A percentile compares a stretch with the other conserved stretches of the same genome.
Evolutionary conservation across 495 filamentous ascomycete species (phyloP).

Genomic region (Podospora pseudoanserina): DNA sequence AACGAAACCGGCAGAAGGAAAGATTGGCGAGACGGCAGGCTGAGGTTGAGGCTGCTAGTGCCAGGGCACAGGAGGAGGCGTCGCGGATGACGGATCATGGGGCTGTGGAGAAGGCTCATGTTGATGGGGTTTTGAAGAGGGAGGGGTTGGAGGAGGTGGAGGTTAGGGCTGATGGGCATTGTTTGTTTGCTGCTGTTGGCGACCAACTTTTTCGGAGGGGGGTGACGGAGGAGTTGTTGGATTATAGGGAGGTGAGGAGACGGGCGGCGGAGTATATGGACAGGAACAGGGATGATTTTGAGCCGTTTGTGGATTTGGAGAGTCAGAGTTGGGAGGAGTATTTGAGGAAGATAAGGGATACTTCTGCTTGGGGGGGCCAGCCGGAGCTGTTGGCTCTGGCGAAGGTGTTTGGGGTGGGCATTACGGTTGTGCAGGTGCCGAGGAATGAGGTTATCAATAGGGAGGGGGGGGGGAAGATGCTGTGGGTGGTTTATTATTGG

Average conservation of each 20-base stretch:
- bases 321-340: slow-evolving; percentile 68
- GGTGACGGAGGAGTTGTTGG: slow-evolving; percentile 27
- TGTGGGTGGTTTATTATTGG: slow-evolving; percentile 95
- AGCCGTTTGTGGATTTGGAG: slow-evolving; percentile 60
- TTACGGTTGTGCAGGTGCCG: slow-evolving; percentile 84
- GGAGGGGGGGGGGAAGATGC: slow-evolving; percentile 35
- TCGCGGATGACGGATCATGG: slow-evolving; percentile 69
- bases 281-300: slow-evolving; percentile 51
- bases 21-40: slow-evolving; percentile 84
- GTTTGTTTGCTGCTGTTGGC: slow-evolving; percentile 89
- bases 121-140: slow-evolving; percentile 61
- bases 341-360: slow-evolving; percentile 72
- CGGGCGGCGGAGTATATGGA: slow-evolving; percentile 57
- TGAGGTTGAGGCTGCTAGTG: slow-evolving; percentile 66
- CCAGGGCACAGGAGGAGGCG: slow-evolving; percentile 70
- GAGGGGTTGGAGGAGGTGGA: slow-evolving; percentile 67
- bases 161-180: slow-evolving; percentile 89
- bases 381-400: slow-evolving; percentile 83
- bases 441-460: slow-evolving; percentile 64
- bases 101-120: slow-evolving; percentile 63
- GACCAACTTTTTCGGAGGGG: slow-evolving; percentile 62
- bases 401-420: slow-evolving; percentile 73
- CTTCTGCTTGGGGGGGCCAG: slow-evolving; percentile 96
- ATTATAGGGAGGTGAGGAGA: slow-evolving; percentile 53
- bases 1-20: slow-evolving; percentile 87